A percentile compares a stretch with the other conserved stretches of the same genome.
Evolutionary conservation across 371 early-diverging fungal genomes (phyloP).

Genomic region (Fennellomyces sp.): DNA sequence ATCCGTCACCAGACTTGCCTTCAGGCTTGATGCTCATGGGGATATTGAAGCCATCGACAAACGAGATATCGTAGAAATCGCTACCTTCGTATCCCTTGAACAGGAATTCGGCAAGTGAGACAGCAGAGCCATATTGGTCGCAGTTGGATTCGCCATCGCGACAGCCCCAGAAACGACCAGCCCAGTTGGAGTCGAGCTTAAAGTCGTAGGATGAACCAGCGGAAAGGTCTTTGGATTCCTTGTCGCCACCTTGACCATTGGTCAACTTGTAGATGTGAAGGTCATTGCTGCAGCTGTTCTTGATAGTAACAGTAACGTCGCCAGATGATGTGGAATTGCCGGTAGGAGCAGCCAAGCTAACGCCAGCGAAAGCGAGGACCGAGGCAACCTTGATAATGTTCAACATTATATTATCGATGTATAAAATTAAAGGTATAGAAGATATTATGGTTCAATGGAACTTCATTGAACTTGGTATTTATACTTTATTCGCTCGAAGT

Average conservation of each 20-base stretch:
- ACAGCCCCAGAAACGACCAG: conserved; percentile 45
- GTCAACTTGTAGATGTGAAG: conserved; percentile 36
- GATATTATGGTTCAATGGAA: too few species aligned
- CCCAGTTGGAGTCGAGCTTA: conserved; percentile 27
- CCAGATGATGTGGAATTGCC: not conserved
- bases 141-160: conserved; percentile 31
- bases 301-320: conserved; percentile 34
- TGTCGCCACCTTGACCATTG: conserved; percentile 18
- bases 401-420: conserved; percentile 18
- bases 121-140: conserved; percentile 22
- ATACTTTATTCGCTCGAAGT: too few species aligned
- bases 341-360: conserved; percentile 28
- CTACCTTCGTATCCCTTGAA: conserved; percentile 23
- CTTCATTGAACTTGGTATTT: too few species aligned
- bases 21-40: conserved; percentile 35
- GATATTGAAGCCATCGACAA: conserved; percentile 45
- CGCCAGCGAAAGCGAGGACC: conserved; percentile 21
- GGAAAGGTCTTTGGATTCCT: conserved; percentile 10
- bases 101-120: conserved; percentile 42
- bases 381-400: conserved; percentile 19
- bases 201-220: conserved; percentile 19
- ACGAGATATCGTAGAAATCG: conserved; percentile 42
- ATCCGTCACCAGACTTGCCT: conserved; percentile 18
- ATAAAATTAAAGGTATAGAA: too few species aligned
- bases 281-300: conserved; percentile 33